phyloP scores from a whole-genome alignment of 139 green algal species.

The Edaphochlamys debaryana region DNA sequence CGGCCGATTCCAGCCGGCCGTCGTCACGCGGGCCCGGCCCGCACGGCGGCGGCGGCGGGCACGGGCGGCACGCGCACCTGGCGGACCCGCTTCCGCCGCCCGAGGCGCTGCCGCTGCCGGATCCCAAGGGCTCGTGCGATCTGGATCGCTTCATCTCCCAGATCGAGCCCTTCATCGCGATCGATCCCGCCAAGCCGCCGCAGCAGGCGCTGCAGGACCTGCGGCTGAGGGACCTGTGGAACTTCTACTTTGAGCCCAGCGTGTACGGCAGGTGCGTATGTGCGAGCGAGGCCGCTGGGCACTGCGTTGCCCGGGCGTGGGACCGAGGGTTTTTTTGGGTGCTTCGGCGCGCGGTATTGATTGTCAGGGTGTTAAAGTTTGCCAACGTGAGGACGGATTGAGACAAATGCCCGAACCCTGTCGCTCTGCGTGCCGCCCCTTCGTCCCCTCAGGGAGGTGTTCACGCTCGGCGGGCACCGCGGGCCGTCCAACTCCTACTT shows the following conservation, averaged over 20 bases:
- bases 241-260: slow-evolving; percentile 65
- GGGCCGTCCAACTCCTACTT: slow-evolving; percentile 77
- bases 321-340: no score
- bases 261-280: slow-evolving; percentile 62
- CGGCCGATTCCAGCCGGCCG: slow-evolving; percentile 16
- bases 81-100: not conserved
- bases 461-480: slow-evolving; percentile 62
- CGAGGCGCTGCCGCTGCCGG: slow-evolving; percentile 13
- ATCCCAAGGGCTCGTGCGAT: slow-evolving; percentile 40
- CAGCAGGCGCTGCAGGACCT: slow-evolving; percentile 48
- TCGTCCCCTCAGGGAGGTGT: slow-evolving; percentile 48
- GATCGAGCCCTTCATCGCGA: slow-evolving; percentile 17
- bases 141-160: slow-evolving; percentile 49
- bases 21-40: slow-evolving; percentile 4
- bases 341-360: no score
- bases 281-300: no score
- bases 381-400: no score
- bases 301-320: no score
- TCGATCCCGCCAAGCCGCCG: slow-evolving; percentile 10
- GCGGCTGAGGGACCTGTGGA: slow-evolving; percentile 67
- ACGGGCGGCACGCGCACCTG: not conserved
- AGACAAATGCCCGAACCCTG: no score
- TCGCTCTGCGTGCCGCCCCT: no score
- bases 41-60: not conserved
- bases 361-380: no score